phyloP scores from a whole-genome alignment of 441 rosid genomes.

The Erodium trifolium region DNA sequence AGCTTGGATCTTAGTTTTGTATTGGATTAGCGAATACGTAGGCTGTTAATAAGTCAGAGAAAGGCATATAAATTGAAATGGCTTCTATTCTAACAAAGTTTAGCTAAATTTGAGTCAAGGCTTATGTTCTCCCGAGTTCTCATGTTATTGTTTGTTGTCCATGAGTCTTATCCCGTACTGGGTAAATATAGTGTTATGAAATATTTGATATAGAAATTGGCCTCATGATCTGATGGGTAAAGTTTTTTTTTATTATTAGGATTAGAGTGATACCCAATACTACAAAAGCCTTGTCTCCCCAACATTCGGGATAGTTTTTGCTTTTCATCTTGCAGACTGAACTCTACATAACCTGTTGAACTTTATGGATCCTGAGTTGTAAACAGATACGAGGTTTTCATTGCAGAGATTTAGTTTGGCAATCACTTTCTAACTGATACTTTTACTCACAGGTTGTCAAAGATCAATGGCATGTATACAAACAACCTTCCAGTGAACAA shows the following conservation, averaged over 20 bases:
- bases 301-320: not conserved
- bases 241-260: too few species aligned
- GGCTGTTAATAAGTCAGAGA: not conserved
- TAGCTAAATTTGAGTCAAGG: too few species aligned
- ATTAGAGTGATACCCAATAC: too few species aligned
- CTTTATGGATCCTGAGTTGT: not conserved
- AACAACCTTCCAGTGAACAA: constrained; percentile 63
- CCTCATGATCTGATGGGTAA: too few species aligned
- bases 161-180: too few species aligned
- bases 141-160: not conserved
- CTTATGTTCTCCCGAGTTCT: not conserved
- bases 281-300: too few species aligned
- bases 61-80: not conserved
- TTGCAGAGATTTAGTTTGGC: not conserved
- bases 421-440: not conserved
- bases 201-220: too few species aligned
- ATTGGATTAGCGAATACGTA: not conserved
- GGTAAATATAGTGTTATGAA: too few species aligned
- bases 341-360: not conserved
- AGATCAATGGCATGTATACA: constrained; percentile 72
- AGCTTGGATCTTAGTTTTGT: not conserved
- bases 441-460: constrained; percentile 42
- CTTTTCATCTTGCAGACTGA: not conserved
- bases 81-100: not conserved
- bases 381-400: not conserved